Base-by-base conservation (phyloP, 164 flowering plant genomes). In the Aristolochia fimbriata region DNA sequence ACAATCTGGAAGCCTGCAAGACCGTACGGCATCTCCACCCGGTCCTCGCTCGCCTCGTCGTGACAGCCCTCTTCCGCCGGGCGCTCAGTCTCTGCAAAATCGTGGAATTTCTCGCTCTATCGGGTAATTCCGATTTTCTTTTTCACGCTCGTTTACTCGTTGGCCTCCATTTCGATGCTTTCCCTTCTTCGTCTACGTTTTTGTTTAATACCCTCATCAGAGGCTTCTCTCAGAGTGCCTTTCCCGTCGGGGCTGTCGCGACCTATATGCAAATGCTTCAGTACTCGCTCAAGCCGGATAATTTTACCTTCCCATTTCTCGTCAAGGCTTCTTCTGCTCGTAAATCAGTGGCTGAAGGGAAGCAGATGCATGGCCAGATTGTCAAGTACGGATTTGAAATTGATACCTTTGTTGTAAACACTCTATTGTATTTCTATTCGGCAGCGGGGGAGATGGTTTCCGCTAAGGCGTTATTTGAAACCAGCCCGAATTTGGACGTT, bases 231-330 rank as follows among this genome's bases (percentile, higher is more conserved):
- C 50, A 19, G 15, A 59, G 24, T 45, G 45, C 45, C 8, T 56
- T 23, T n/a, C 70, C 72, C 19, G 47, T 48, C 16, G 24, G 62
- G n/a, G 63, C 61, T 43, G 15, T 72, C n/a, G 12, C 25, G 9
- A 15, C 53, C 57, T 73, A 62, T 50, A 22, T 57, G 6, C 25
- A 56, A 14, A 69, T 73, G 76, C 62, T 68, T 24, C 37, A 17
- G 13, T 45, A 12, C n/a, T 51, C 54, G 10, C 49, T 58, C 12
- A 58, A 58, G 20, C 73, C 70, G 5, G 73, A 73, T 43, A 62
- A 62, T 22, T 69, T 54, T 64, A 69, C 76, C 6, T 65, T 58
- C 57, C 76, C 76, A 8, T 65, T 73, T 22, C 45, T 73, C 25
- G 25, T 65, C 30, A 73, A 65, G 58, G 64, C 73, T 0, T 48